phyloP scores from a whole-genome alignment of 345 rosid species.

The Brassica rapa region DNA sequence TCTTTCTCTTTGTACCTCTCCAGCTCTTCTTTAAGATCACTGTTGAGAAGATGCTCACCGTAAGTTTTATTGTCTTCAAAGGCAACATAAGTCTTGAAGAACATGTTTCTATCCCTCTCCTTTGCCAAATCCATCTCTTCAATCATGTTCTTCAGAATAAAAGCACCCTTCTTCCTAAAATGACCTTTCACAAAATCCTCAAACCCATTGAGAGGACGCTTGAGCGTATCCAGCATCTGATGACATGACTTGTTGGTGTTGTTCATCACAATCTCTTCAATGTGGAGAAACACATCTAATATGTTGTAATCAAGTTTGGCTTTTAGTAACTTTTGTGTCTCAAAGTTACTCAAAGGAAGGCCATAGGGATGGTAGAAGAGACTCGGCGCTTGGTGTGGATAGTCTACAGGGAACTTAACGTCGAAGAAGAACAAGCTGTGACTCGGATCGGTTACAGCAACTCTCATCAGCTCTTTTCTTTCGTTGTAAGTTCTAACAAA shows the following conservation, averaged over 20 bases:
- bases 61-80: constrained; percentile 31
- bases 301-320: constrained; percentile 9
- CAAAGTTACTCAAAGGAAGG: constrained; percentile 21
- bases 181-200: constrained; percentile 36
- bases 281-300: constrained; percentile 29
- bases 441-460: constrained; percentile 21
- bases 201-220: constrained; percentile 23
- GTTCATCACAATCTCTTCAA: constrained; percentile 33
- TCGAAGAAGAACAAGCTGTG: constrained; percentile 38
- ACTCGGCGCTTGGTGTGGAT: constrained; percentile 31
- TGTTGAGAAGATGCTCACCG: constrained; percentile 35
- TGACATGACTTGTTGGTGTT: constrained; percentile 28
- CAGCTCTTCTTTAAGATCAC: constrained; percentile 23
- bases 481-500: constrained; percentile 24
- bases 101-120: constrained; percentile 25
- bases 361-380: constrained; percentile 29
- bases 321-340: background rate
- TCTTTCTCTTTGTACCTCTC: constrained; percentile 22
- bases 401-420: constrained; percentile 21
- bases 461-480: constrained; percentile 40
- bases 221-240: constrained; percentile 32
- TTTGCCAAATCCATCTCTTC: constrained; percentile 28
- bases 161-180: constrained; percentile 25
- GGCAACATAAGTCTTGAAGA: constrained; percentile 33
- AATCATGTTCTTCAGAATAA: constrained; percentile 26